Base-by-base conservation (phyloP, 305 asterid species). In the Fraxinus greggii region DNA sequence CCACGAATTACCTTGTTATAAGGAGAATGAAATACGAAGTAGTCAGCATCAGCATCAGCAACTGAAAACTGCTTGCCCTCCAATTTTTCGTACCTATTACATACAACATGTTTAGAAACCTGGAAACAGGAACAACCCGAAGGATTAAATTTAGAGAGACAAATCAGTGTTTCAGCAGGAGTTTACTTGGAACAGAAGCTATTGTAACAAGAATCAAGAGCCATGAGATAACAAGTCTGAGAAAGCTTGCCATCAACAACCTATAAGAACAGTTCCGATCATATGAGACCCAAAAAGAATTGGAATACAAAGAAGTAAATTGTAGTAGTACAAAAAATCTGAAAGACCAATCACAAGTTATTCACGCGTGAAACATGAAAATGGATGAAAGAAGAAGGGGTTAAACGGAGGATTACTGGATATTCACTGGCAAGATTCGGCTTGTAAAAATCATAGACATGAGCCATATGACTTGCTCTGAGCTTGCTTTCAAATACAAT, bases 181-280 rank as follows among this genome's bases (percentile, higher is more conserved):
- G 35, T 86, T 89, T 90, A 95, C 98, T 93, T 94, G 78, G 86
- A 78, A 78, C 97, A 90, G 26, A 94, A 88, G 87, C 82, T 88
- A 84, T 89, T 89, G 94, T 95, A 95, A 90, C 98, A 95, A 72
- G 95, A 86, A 91, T 97, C 99, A 31, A 97, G 94, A n/a, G 98
- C 98, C 98, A 94, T 92, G 87, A 97, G 97, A 90, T 93, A 97
- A 85, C 99, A 97, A 72, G 98, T 97, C 83, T 97, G 99, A 78
- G 99, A 94, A 86, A 97, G 98, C 89, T 97, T 97, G 78, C 99
- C 99, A 85, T 96, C 99, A 77, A 97, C 99, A 84, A 97, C 98
- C 99, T 94, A 81, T 80, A 85, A 76, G 61, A 17, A 87, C 23
- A 84, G 51, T 28, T 10, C 81, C 83, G 75, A 77, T 79, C 4